Percentiles rank a stretch among this genome's conserved stretches.
Evolutionary conservation across 345 rosid species (phyloP).

Genomic region (Camelina laxa): DNA sequence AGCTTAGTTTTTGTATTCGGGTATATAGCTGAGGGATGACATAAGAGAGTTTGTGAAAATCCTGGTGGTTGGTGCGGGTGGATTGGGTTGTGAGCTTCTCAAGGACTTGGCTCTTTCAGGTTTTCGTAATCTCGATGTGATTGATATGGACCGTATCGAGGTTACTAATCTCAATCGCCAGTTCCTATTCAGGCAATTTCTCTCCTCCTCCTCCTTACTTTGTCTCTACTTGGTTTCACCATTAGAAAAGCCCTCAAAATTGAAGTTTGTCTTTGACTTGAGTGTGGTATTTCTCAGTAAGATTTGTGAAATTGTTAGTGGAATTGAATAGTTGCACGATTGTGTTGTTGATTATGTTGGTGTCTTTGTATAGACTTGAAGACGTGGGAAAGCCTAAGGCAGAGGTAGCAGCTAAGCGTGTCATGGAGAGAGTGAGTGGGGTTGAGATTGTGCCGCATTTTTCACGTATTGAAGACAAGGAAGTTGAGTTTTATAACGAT

Average conservation of each 20-base stretch:
- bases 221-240: background rate
- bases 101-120: slow-evolving; percentile 96
- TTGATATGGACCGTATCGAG: slow-evolving; percentile 98
- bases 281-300: background rate
- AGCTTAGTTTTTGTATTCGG: background rate
- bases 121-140: slow-evolving; percentile 85
- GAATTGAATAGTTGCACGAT: background rate
- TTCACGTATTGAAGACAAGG: slow-evolving; percentile 96
- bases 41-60: slow-evolving; percentile 68
- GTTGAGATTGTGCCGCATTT: slow-evolving; percentile 91
- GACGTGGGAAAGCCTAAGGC: slow-evolving; percentile 99
- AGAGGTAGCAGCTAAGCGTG: slow-evolving; percentile 96
- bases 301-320: slow-evolving; percentile 1
- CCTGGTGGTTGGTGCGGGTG: slow-evolving; percentile 95
- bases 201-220: slow-evolving; percentile 17
- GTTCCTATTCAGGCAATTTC: slow-evolving; percentile 84
- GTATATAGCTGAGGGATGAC: slow-evolving; percentile 76
- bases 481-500: slow-evolving; percentile 72
- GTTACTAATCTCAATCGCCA: slow-evolving; percentile 98
- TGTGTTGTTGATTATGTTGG: slow-evolving; percentile 27
- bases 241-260: background rate
- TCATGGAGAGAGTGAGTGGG: slow-evolving; percentile 91
- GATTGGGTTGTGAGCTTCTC: slow-evolving; percentile 93
- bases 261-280: background rate
- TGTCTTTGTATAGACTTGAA: slow-evolving; percentile 60